Base-by-base conservation (phyloP, 2,329 filamentous ascomycete genomes). In the Ophioceras dolichostomum region DNA sequence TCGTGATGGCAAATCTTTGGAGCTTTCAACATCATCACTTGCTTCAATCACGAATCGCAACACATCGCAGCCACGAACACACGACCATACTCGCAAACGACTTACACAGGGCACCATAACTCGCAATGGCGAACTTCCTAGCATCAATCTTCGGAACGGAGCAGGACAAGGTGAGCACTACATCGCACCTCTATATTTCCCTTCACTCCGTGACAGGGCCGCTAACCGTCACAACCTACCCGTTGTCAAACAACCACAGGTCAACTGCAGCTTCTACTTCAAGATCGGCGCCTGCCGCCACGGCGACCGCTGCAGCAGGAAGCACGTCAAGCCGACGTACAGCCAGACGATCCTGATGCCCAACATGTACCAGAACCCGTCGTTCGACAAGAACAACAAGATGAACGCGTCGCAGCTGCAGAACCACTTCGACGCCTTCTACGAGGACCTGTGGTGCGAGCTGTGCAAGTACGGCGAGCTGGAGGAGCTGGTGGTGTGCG, bases 241-340 rank as follows among this genome's bases (percentile, higher is more conserved):
- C 34, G 21, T 4, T 13, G 13, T 29, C 32, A 30, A 30, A 20
- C 26, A 35, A 24, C 30, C 37, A 51, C 52, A 53, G 50, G 88
- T 95, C 69, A 95, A 96, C 75, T 95, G 91, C 76, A 91, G 83
- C 40, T 98, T 98, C 76, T 98, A 98, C 78, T 88, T 95, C 83
- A 98, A 98, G 70, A 98, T 98, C 62, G 91, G 91, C 59, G 91
- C 91, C 38, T 98, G 91, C 70, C 82, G 91, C 45, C 91, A 98
- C 71, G 91, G 91, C 57, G 91, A 98, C 66, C 85, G 91, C 55
- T 98, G 91, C 73, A 93, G 84, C 44, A 81, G 91, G 52, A 98
- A 98, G 64, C 91, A 98, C 64, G 91, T 98, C 69, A 98, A 98
- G 68, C 91, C 91, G 1, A 94, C 87, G 17, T 98, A 98, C 75